These are phyloP conservation scores for Vitis amurensis DNA, from an alignment of 164 flowering plant genomes.

Conservation along the genomic window DNA sequence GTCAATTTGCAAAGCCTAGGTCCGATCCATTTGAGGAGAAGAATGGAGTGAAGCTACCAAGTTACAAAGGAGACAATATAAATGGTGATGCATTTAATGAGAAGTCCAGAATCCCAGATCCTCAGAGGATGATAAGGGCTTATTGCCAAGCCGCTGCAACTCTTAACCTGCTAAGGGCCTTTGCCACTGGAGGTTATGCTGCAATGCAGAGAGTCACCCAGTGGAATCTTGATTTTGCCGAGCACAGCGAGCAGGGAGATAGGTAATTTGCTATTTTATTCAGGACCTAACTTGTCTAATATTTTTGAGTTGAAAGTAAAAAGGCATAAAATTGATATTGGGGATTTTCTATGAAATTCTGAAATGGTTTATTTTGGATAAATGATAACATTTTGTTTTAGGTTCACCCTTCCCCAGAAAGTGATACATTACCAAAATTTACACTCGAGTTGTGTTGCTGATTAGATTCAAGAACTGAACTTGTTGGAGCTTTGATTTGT, in stretches of 20 bases:
- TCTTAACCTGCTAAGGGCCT: slow-evolving; percentile 43
- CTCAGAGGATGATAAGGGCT: slow-evolving; percentile 45
- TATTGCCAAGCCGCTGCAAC: slow-evolving; percentile 43
- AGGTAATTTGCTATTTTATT: slow-evolving; percentile 19
- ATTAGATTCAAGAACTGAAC: too few relatives aligned
- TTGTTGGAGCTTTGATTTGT: not conserved
- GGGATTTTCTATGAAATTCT: too few relatives aligned
- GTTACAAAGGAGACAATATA: slow-evolving; percentile 49
- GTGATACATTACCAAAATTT: not conserved
- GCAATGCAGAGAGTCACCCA: slow-evolving; percentile 52
- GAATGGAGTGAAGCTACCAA: slow-evolving; percentile 48
- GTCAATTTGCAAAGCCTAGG: slow-evolving; percentile 50
- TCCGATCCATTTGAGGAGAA: slow-evolving; percentile 39
- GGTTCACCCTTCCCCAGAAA: too few relatives aligned
- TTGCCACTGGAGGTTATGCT: slow-evolving; percentile 52
- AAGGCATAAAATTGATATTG: too few relatives aligned
- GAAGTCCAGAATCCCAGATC: slow-evolving; percentile 48
- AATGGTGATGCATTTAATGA: slow-evolving; percentile 45
- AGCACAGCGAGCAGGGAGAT: slow-evolving; percentile 51
- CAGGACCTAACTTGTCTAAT: too few relatives aligned
- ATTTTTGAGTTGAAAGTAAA: too few relatives aligned
- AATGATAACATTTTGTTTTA: too few relatives aligned
- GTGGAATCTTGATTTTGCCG: slow-evolving; percentile 51
- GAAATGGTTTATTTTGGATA: too few relatives aligned
- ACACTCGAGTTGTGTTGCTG: not conserved